Base-by-base conservation (phyloP, 2,329 filamentous ascomycete genomes). In the Endothia cerciana region DNA sequence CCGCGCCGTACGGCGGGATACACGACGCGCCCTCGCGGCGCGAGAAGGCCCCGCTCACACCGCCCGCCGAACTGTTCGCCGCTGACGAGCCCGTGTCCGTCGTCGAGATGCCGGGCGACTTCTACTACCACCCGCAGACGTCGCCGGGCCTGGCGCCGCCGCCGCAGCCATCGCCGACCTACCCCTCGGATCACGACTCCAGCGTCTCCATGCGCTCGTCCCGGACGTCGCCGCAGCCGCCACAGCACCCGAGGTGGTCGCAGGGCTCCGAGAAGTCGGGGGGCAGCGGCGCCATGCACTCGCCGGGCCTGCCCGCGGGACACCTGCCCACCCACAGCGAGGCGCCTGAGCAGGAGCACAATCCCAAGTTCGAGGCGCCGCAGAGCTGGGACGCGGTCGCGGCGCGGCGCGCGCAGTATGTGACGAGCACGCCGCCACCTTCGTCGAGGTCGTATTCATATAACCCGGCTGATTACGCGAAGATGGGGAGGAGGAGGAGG, bases 61-160 rank as follows among this genome's bases (percentile, higher is more conserved):
- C 66, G 30, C 65, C 70, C 15, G 73, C 78, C 65, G 83, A 85
- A 65, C 77, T 85, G 10, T 78, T 82, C 11, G 71, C 66, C 40
- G 69, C 64, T 17, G 33, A 67, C 65, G 28, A 4, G 25, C 15
- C 60, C 62, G n/a, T 68, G 56, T 15, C 59, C 62, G 22, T 62
- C 15, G 74, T 79, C 65, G 80, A 82, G 68, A 76, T 82, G 68
- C 78, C 79, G 0, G 84, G 84, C 28, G 84, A 87, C 70, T 83
- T 77, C 71, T 81, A 80, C 69, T 76, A 83, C 56, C 72, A 78
- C 55, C 72, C 78, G 0, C 76, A 79, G 60, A 22, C 67, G 2
- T 74, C 74, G 10, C 72, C 75, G 7, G 69, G 69, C 22, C 67
- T 75, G 5, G 72, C 72, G 25, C 71, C 69, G 1, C 72, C 73